Evolutionary conservation across 495 filamentous ascomycete genomes (phyloP).

Genomic region (Venustampulla echinocandica): DNA sequence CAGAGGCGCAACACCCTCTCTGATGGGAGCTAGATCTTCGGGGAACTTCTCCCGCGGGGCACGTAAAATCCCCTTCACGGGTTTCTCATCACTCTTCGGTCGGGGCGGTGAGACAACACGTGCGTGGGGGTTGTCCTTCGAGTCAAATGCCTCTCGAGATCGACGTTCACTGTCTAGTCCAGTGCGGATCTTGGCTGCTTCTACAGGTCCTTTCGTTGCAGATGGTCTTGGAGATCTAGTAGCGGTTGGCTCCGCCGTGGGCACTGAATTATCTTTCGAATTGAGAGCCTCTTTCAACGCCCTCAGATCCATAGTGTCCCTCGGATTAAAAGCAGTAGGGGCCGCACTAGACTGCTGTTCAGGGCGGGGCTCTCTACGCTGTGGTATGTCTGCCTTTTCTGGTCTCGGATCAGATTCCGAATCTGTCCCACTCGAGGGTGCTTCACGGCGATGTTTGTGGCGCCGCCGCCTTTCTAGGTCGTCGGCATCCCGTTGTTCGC

Average conservation of each 20-base stretch:
- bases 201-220: conserved; percentile 13
- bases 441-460: conserved; percentile 26
- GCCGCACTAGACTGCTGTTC: conserved; percentile 3
- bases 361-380: neutral
- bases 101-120: conserved; percentile 49
- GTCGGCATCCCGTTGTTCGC: conserved; percentile 3
- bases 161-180: conserved; percentile 14
- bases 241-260: conserved; percentile 2
- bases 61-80: conserved; percentile 66
- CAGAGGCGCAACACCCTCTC: conserved; percentile 81
- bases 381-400: conserved; percentile 28
- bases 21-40: conserved; percentile 65
- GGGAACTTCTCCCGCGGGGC: conserved; percentile 66
- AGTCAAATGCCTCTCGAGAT: conserved; percentile 12
- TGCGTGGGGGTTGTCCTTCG: conserved; percentile 24
- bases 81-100: conserved; percentile 36
- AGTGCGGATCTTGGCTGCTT: conserved; percentile 13
- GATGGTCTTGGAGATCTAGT: conserved; percentile 12
- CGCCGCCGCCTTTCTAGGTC: conserved; percentile 22
- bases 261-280: conserved; percentile 7
- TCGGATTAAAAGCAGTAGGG: conserved; percentile 39
- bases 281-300: conserved; percentile 40
- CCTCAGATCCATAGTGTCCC: conserved; percentile 36
- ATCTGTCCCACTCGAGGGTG: conserved; percentile 14
- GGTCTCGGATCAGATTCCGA: conserved; percentile 22